Evolutionary conservation across 2,329 filamentous ascomycete species (phyloP).

Genomic region (Penicillium olsonii): DNA sequence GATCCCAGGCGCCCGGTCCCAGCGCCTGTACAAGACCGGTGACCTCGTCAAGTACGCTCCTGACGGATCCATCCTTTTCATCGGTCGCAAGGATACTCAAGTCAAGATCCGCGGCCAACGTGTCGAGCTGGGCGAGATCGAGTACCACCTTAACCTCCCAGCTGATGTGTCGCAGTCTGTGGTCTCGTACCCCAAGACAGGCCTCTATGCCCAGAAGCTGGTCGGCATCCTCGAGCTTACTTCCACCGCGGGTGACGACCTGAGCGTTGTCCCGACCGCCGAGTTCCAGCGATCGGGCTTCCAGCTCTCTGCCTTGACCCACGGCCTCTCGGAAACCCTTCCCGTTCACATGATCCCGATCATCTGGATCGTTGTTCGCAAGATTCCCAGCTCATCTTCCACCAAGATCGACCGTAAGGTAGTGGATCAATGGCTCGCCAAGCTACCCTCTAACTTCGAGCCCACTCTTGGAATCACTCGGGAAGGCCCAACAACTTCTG

Average conservation of each 20-base stretch:
- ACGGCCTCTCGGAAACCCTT: slow-evolving; percentile 31
- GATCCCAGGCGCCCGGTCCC: slow-evolving; percentile 7
- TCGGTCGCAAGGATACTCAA: slow-evolving; percentile 34
- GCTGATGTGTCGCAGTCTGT: slow-evolving; percentile 47
- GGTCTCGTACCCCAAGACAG: slow-evolving; percentile 40
- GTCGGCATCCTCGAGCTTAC: slow-evolving; percentile 12
- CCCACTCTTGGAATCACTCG: slow-evolving; percentile 14
- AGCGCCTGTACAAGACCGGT: slow-evolving; percentile 33
- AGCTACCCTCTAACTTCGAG: slow-evolving; percentile 14
- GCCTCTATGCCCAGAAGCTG: slow-evolving; percentile 20
- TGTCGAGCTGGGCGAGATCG: slow-evolving; percentile 34
- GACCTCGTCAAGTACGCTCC: slow-evolving; percentile 31
- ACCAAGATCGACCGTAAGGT: slow-evolving; percentile 30
- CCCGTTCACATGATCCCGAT: slow-evolving; percentile 42
- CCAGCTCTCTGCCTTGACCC: slow-evolving; percentile 2
- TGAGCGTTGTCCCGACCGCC: slow-evolving; percentile 1
- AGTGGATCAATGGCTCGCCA: slow-evolving; percentile 10
- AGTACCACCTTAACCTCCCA: slow-evolving; percentile 31
- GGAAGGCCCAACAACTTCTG: slow-evolving; percentile 6
- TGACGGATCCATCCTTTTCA: slow-evolving; percentile 27
- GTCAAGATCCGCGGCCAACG: slow-evolving; percentile 35
- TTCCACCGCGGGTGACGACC: slow-evolving; percentile 1
- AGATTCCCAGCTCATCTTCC: slow-evolving; percentile 28
- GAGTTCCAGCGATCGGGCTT: slow-evolving; percentile 7
- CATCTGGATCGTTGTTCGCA: slow-evolving; percentile 40